These are phyloP conservation scores for Teratosphaeriaceae sp. DNA, from an alignment of 2,329 filamentous ascomycete species.

Conservation along the genomic window DNA sequence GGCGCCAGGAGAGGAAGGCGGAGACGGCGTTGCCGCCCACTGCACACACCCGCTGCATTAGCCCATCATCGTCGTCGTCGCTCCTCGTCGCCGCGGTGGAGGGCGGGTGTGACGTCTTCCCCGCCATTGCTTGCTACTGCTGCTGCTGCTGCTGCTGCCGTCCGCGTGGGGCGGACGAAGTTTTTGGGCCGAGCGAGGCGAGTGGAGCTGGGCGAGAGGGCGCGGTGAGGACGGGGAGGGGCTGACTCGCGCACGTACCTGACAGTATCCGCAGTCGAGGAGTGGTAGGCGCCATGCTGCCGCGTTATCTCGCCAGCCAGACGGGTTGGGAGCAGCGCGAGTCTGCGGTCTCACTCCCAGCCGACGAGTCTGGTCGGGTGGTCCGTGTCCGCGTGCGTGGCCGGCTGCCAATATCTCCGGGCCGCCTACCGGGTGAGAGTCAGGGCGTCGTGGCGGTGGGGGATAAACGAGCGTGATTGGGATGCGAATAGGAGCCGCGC, in stretches of 20 bases:
- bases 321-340: neutral
- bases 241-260: conserved; percentile 42
- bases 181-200: conserved; percentile 1
- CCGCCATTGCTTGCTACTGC: neutral
- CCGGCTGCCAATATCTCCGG: neutral
- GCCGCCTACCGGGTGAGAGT: no score
- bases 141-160: neutral
- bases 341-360: neutral
- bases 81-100: conserved; percentile 6
- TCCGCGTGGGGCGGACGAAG: conserved; percentile 4
- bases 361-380: neutral
- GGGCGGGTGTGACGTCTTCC: conserved; percentile 2
- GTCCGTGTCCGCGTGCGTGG: neutral
- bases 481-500: neutral
- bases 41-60: conserved; percentile 51
- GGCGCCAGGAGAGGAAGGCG: conserved; percentile 93
- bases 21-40: conserved; percentile 97
- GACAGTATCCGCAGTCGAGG: conserved; percentile 59
- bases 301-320: neutral
- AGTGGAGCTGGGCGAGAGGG: conserved; percentile 7
- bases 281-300: conserved; percentile 50
- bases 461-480: conserved; percentile 1
- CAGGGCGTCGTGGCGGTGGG: no score
- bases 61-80: conserved; percentile 16
- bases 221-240: conserved; percentile 6